Percentiles rank a stretch among this genome's conserved stretches.
Conservation (phyloP, 441 rosid species). For the Mallotus repandus region DNA sequence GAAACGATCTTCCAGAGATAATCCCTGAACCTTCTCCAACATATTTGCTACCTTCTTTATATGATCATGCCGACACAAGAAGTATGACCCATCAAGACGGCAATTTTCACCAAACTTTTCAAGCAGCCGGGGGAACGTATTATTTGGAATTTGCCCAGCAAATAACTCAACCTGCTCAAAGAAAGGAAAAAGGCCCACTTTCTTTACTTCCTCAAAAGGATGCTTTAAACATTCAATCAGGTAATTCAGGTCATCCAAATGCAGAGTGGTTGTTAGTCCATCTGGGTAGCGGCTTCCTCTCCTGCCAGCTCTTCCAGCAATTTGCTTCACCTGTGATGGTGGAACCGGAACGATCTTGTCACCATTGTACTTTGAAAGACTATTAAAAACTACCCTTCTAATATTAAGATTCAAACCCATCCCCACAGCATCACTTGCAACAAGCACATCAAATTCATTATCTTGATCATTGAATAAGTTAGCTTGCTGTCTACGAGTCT, state of each 20-base stretch:
- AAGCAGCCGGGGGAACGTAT: constrained; percentile 68
- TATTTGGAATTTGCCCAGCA: constrained; percentile 61
- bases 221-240: constrained; percentile 81
- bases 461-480: constrained; percentile 82
- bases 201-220: constrained; percentile 74
- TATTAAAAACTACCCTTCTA: constrained; percentile 79
- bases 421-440: constrained; percentile 97
- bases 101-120: constrained; percentile 78
- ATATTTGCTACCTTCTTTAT: constrained; percentile 92
- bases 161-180: constrained; percentile 93
- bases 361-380: constrained; percentile 79
- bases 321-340: constrained; percentile 90
- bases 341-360: constrained; percentile 80
- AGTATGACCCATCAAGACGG: constrained; percentile 82
- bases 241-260: constrained; percentile 67
- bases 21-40: constrained; percentile 77
- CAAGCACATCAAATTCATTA: constrained; percentile 87
- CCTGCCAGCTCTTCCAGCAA: constrained; percentile 96
- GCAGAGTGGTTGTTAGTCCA: constrained; percentile 85
- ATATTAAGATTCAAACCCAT: constrained; percentile 97
- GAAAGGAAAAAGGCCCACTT: constrained; percentile 88
- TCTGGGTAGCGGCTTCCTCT: constrained; percentile 90
- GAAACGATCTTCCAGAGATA: constrained; percentile 85
- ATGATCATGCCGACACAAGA: constrained; percentile 77
- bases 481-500: constrained; percentile 95